A percentile compares a stretch with the other conserved stretches of the same genome.
Evolutionary conservation across 768 basidiomycete genomes (phyloP).

Genomic region (Ephemerocybe angulata): DNA sequence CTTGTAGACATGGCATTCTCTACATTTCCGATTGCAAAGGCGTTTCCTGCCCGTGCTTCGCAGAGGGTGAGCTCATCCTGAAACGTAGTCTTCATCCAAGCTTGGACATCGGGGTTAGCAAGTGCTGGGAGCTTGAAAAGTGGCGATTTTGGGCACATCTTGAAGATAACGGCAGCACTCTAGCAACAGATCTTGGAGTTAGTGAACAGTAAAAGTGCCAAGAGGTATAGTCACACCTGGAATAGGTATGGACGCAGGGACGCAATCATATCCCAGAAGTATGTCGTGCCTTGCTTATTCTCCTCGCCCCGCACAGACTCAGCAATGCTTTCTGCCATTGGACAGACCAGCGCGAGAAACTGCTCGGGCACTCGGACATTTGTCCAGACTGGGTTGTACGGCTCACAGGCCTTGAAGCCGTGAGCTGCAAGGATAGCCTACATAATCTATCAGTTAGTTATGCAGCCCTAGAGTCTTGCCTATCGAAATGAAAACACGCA

Average conservation of each 20-base stretch:
- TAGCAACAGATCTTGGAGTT: conserved; percentile 4
- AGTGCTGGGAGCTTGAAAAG: conserved; percentile 26
- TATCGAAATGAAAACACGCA: conserved; percentile 3
- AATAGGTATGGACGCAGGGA: conserved; percentile 18
- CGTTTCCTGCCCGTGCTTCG: conserved; percentile 14
- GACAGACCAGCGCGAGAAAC: conserved; percentile 23
- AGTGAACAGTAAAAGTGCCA: too few relatives aligned
- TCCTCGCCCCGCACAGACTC: conserved; percentile 14
- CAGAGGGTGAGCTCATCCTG: conserved; percentile 18
- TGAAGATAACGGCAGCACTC: conserved; percentile 23
- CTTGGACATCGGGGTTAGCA: conserved; percentile 18
- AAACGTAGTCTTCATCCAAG: conserved; percentile 24
- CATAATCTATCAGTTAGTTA: neutral
- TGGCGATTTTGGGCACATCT: conserved; percentile 19
- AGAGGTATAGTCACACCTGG: conserved; percentile 13
- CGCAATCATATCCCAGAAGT: conserved; percentile 25
- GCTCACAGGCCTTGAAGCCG: conserved; percentile 20
- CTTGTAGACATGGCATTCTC: neutral
- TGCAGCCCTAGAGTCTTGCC: neutral
- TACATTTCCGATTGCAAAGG: conserved; percentile 12
- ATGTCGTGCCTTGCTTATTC: conserved; percentile 19
- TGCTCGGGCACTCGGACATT: conserved; percentile 21
- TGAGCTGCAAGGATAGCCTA: conserved; percentile 26
- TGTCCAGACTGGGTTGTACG: conserved; percentile 23
- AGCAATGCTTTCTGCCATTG: conserved; percentile 23